Conservation (phyloP, 108 stramenopile genomes). For the Fragilaria radians region DNA sequence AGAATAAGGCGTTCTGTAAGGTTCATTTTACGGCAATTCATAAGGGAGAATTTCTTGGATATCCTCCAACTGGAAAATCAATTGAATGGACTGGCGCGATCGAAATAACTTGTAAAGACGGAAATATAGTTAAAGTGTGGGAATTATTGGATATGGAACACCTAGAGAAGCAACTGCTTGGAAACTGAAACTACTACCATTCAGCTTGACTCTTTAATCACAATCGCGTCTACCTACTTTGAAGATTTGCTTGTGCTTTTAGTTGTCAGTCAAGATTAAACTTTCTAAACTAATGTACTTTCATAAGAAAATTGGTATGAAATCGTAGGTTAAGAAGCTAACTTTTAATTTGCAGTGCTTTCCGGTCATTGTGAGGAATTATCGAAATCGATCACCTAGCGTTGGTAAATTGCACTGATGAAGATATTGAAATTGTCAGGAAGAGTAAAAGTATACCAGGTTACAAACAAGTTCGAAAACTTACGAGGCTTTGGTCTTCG, state of each 20-base stretch:
- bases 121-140: conserved; percentile 53
- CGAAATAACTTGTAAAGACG: conserved; percentile 44
- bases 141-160: conserved; percentile 53
- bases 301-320: no score
- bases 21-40: conserved; percentile 47
- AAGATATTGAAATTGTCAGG: neutral
- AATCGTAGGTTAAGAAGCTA: no score
- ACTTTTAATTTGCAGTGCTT: no score
- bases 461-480: conserved; percentile 4
- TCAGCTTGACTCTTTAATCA: no score
- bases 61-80: conserved; percentile 36
- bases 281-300: no score
- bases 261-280: no score
- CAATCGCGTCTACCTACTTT: no score
- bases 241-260: no score
- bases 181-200: no score
- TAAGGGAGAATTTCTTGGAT: conserved; percentile 39
- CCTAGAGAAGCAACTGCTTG: conserved; percentile 37
- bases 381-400: neutral
- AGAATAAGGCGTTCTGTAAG: conserved; percentile 52
- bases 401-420: neutral
- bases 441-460: neutral
- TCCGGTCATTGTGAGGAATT: no score
- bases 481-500: conserved; percentile 54
- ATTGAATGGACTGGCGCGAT: conserved; percentile 54